These are phyloP conservation scores for Salix caprea DNA, from an alignment of 345 rosid genomes.

Conservation along the genomic window DNA sequence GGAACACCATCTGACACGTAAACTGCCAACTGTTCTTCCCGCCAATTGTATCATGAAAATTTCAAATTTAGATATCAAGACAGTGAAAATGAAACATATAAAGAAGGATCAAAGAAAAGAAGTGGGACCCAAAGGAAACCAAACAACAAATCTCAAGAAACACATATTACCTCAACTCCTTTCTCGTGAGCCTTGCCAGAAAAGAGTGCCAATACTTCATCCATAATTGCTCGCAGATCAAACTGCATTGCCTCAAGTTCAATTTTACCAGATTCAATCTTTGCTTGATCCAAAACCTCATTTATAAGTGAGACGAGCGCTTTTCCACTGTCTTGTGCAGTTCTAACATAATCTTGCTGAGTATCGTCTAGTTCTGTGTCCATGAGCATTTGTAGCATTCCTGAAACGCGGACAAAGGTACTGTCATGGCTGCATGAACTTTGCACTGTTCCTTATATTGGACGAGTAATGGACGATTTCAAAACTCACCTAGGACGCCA, in stretches of 20 bases:
- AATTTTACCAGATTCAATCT: conserved; percentile 91
- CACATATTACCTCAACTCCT: conserved; percentile 73
- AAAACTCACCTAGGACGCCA: conserved; percentile 86
- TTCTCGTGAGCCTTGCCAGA: conserved; percentile 81
- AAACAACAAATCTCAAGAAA: background rate
- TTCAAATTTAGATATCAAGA: conserved; percentile 12
- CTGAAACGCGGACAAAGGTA: conserved; percentile 29
- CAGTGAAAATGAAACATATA: background rate
- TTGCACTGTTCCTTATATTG: background rate
- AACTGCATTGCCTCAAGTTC: conserved; percentile 89
- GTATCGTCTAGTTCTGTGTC: conserved; percentile 84
- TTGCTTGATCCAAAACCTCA: conserved; percentile 93
- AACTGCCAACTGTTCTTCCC: conserved; percentile 70
- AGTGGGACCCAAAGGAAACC: background rate
- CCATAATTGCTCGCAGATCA: conserved; percentile 71
- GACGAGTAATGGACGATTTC: conserved; percentile 2
- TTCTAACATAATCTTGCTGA: conserved; percentile 87
- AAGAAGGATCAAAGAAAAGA: background rate
- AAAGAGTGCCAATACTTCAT: conserved; percentile 91
- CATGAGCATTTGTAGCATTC: conserved; percentile 90
- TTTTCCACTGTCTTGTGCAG: conserved; percentile 91
- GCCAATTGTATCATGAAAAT: conserved; percentile 14
- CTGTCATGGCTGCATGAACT: conserved; percentile 12
- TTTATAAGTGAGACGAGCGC: conserved; percentile 86
- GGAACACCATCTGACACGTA: conserved; percentile 85